Percentiles rank a stretch among this genome's conserved stretches.
phyloP scores from a whole-genome alignment of 2,329 filamentous ascomycete genomes.

The Colletotrichum australisinense region DNA sequence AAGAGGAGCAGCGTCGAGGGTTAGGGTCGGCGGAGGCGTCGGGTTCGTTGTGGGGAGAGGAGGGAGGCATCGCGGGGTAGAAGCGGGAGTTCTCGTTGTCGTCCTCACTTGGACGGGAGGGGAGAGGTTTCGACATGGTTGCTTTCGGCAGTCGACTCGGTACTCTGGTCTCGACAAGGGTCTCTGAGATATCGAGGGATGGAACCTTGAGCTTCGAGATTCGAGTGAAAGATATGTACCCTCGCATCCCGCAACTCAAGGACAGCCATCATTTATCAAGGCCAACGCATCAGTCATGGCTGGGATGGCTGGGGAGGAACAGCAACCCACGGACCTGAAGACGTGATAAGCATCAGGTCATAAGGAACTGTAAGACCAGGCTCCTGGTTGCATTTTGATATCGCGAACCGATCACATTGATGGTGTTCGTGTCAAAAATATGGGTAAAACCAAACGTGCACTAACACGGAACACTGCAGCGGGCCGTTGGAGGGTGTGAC shows the following conservation, averaged over 20 bases:
- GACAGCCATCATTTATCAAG: neutral
- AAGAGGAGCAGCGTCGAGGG: slow-evolving; percentile 55
- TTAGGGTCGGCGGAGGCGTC: slow-evolving; percentile 36
- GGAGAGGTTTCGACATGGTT: slow-evolving; percentile 16
- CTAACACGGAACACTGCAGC: slow-evolving; percentile 17
- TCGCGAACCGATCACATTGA: slow-evolving; percentile 1
- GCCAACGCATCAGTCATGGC: too few species aligned
- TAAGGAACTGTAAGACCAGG: neutral
- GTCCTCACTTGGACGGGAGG: neutral
- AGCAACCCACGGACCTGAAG: too few species aligned
- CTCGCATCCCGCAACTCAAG: neutral
- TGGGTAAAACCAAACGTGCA: neutral
- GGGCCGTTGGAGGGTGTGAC: slow-evolving; percentile 26
- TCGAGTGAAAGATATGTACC: neutral
- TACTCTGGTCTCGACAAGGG: neutral
- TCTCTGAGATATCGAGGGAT: neutral
- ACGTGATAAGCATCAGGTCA: slow-evolving; percentile 3
- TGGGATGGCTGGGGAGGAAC: too few species aligned
- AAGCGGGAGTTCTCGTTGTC: slow-evolving; percentile 17
- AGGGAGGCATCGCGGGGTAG: slow-evolving; percentile 1
- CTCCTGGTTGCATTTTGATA: neutral
- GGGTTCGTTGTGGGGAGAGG: neutral
- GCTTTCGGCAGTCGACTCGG: neutral
- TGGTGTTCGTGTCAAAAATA: neutral
- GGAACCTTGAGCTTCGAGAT: neutral